Evolutionary conservation across 2,329 filamentous ascomycete species (phyloP).

Genomic region (Raffaelea ambrosiae): DNA sequence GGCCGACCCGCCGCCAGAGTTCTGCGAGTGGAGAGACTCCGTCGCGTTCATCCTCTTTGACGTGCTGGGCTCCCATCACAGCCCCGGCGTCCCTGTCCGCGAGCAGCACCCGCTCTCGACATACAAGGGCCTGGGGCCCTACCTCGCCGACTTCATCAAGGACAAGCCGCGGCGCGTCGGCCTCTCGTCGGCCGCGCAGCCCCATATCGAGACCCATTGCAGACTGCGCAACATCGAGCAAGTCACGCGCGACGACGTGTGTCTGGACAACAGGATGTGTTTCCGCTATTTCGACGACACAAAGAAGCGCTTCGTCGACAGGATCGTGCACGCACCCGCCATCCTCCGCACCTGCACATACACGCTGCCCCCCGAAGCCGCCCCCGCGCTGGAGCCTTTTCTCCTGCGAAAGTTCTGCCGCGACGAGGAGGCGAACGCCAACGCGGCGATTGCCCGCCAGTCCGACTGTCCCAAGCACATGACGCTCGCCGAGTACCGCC

Average conservation of each 20-base stretch:
- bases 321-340: slow-evolving; percentile 11
- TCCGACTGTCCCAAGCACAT: slow-evolving; percentile 37
- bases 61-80: neutral
- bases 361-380: slow-evolving; percentile 21
- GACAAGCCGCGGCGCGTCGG: neutral
- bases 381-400: slow-evolving; percentile 28
- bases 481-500: slow-evolving; percentile 44
- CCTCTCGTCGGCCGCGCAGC: neutral
- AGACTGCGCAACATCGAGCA: neutral
- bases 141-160: no score
- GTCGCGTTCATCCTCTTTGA: neutral
- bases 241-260: slow-evolving; percentile 22
- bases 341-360: slow-evolving; percentile 30
- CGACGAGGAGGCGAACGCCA: slow-evolving; percentile 24
- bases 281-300: slow-evolving; percentile 29
- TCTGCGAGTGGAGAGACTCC: neutral
- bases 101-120: no score
- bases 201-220: neutral
- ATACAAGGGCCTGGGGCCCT: no score
- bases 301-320: slow-evolving; percentile 7
- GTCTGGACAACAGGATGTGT: slow-evolving; percentile 33
- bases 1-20: neutral
- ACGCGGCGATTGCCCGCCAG: slow-evolving; percentile 43
- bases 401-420: slow-evolving; percentile 12
- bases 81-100: no score